Base-by-base conservation (phyloP, 352 stramenopile genomes). In the Phytophthora tentaculata region DNA sequence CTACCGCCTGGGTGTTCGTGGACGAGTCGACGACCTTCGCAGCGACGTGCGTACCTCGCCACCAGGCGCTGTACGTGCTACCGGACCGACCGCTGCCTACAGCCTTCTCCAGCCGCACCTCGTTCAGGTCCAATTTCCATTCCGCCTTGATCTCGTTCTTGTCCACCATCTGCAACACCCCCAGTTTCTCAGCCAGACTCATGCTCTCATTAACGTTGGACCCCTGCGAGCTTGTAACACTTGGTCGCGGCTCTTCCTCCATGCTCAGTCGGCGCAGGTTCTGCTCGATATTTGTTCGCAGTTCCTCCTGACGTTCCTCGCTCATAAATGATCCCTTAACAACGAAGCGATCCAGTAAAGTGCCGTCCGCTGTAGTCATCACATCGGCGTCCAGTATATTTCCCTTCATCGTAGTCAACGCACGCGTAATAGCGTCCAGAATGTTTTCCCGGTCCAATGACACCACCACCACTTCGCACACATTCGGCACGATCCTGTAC, bases 331-430 rank as follows among this genome's bases (percentile, higher is more conserved):
- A 85, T 8, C 88, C 86, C 35, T 83, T 84, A 9, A 96, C 88
- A 29, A 96, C 86, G 61, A 96, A 95, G 23, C 86, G 89, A 61
- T 96, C 88, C 13, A 96, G 69, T 22, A 88, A 81, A 14, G 92
- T 86, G 44, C 86, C 80, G 37, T 95, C 88, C 32, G 82, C 77
- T 0, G 88, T 95, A 3, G 88, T 95, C 88, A 95, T 95, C 23
- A 95, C 88, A 57, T 95, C 86, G 1, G 88, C 88, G 53, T 96
- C 88, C 61, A 93, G 64, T 67, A 96, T 96, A 41, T 88, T 94
- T 22, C 88, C 88, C 68, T 94, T 95, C 80, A 95, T 90, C 26
- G 76, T 83, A 17, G 88, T 94, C 24, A 95, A 70, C 0, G 75
- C 88, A 9, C 86, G 88, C 10, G 84, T 94, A 47, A 95, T 95